Percentiles rank a stretch among this genome's conserved stretches.
Conservation (phyloP, 2,329 filamentous ascomycete species). For the Pyrenochaeta sp. region DNA sequence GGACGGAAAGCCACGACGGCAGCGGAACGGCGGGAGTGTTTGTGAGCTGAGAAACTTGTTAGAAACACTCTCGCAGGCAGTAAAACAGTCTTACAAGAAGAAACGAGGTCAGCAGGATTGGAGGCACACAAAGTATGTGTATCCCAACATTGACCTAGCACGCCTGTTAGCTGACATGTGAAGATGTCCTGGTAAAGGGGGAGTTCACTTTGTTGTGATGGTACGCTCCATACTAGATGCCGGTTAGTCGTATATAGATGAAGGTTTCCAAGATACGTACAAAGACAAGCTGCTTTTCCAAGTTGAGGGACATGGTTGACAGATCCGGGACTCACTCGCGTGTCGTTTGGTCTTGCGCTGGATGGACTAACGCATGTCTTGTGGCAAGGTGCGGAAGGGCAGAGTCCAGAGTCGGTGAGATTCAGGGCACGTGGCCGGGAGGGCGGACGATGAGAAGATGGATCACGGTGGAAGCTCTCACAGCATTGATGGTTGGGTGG, state of each 20-base stretch:
- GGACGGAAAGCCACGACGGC: constrained; percentile 61
- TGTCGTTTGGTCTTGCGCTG: constrained; percentile 33
- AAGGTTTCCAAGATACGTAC: constrained; percentile 60
- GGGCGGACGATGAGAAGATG: constrained; percentile 23
- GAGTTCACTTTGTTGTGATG: constrained; percentile 72
- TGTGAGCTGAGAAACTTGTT: constrained; percentile 56
- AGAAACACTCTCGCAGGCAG: constrained; percentile 5
- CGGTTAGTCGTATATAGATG: constrained; percentile 17
- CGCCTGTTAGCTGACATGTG: constrained; percentile 33
- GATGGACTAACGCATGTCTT: constrained; percentile 39
- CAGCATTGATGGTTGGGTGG: constrained; percentile 33
- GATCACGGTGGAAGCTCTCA: constrained; percentile 34
- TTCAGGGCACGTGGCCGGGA: constrained; percentile 19
- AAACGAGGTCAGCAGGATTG: constrained; percentile 75
- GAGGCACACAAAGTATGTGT: constrained; percentile 80
- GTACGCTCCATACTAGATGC: constrained; percentile 78
- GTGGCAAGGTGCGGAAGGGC: constrained; percentile 6
- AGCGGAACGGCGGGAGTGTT: constrained; percentile 63
- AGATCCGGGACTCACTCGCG: constrained; percentile 35
- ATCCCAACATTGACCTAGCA: constrained; percentile 75
- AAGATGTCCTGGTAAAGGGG: constrained; percentile 5
- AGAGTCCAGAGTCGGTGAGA: constrained; percentile 6
- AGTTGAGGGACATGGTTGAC: constrained; percentile 66
- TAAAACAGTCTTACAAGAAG: constrained; percentile 67
- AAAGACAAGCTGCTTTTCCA: constrained; percentile 83